Conservation (phyloP, 2,329 filamentous ascomycete species). For the Cercospora zeina region DNA sequence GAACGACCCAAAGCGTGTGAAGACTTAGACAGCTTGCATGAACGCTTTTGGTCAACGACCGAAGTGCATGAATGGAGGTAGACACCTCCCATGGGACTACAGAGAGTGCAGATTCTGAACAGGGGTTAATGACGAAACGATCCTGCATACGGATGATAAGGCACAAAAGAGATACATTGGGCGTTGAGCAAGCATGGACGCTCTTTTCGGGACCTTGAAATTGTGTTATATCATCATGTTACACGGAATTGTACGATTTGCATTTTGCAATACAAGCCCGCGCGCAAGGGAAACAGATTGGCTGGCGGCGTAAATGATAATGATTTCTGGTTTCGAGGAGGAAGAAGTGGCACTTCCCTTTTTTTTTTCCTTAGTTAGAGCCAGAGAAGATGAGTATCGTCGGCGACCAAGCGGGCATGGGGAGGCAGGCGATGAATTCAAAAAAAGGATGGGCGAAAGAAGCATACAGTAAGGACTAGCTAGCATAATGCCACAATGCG, state of each 20-base stretch:
- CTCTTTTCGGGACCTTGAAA: background rate
- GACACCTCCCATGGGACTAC: background rate
- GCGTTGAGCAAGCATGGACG: background rate
- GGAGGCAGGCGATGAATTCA: background rate
- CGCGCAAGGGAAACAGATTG: background rate
- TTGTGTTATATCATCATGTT: background rate
- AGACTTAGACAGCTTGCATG: conserved; percentile 15
- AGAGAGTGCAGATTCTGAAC: background rate
- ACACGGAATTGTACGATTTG: background rate
- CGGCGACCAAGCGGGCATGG: background rate
- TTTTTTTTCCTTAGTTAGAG: background rate
- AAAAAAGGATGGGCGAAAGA: background rate
- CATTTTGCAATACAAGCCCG: background rate
- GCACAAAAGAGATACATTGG: background rate
- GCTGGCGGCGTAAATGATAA: background rate
- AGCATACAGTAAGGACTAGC: background rate
- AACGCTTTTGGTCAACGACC: background rate
- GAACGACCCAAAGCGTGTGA: conserved; percentile 31
- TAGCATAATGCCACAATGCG: too few species aligned
- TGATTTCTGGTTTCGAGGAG: background rate
- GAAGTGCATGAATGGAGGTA: background rate
- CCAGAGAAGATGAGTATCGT: background rate
- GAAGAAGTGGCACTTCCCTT: background rate
- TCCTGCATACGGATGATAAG: conserved; percentile 1
- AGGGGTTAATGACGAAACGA: background rate